Evolutionary conservation across 2,329 filamentous ascomycete genomes (phyloP).

Genomic region (Elsinoe arachidis): DNA sequence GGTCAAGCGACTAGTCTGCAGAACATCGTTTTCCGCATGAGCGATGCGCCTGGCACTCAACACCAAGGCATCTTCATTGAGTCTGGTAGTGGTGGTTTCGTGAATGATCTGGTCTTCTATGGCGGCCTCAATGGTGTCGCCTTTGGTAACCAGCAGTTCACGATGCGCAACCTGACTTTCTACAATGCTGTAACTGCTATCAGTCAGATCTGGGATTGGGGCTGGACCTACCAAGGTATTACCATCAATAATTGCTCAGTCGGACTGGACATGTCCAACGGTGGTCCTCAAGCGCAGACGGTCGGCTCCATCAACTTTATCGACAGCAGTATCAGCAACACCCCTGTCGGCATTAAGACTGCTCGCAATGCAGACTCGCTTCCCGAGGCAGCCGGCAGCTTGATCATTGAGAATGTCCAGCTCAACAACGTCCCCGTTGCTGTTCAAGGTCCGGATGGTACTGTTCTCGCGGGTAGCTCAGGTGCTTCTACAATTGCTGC

Average conservation of each 20-base stretch:
- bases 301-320: slow-evolving; percentile 50
- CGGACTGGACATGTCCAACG: slow-evolving; percentile 43
- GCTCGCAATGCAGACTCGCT: slow-evolving; percentile 35
- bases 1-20: slow-evolving; percentile 54
- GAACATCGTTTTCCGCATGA: slow-evolving; percentile 36
- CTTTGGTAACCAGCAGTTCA: slow-evolving; percentile 81
- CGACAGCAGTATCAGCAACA: slow-evolving; percentile 47
- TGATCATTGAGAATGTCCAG: slow-evolving; percentile 49
- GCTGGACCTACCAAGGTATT: slow-evolving; percentile 4
- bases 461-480: slow-evolving; percentile 29
- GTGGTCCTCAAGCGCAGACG: slow-evolving; percentile 33
- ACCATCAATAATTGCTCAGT: slow-evolving; percentile 37
- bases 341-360: slow-evolving; percentile 43
- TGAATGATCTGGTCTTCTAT: slow-evolving; percentile 74
- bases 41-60: neutral
- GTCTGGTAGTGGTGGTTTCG: slow-evolving; percentile 61
- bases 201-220: slow-evolving; percentile 88
- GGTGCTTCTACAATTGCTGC: slow-evolving; percentile 31
- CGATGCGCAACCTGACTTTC: slow-evolving; percentile 72
- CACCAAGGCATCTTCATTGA: slow-evolving; percentile 51
- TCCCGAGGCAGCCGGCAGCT: slow-evolving; percentile 38
- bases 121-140: slow-evolving; percentile 71
- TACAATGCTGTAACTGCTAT: slow-evolving; percentile 73
- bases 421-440: slow-evolving; percentile 43
- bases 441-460: slow-evolving; percentile 32